Percentiles rank a stretch among this genome's conserved stretches.
These are phyloP conservation scores for Phyllosticta capitalensis DNA, from an alignment of 2,329 filamentous ascomycete genomes.

Conservation along the genomic window DNA sequence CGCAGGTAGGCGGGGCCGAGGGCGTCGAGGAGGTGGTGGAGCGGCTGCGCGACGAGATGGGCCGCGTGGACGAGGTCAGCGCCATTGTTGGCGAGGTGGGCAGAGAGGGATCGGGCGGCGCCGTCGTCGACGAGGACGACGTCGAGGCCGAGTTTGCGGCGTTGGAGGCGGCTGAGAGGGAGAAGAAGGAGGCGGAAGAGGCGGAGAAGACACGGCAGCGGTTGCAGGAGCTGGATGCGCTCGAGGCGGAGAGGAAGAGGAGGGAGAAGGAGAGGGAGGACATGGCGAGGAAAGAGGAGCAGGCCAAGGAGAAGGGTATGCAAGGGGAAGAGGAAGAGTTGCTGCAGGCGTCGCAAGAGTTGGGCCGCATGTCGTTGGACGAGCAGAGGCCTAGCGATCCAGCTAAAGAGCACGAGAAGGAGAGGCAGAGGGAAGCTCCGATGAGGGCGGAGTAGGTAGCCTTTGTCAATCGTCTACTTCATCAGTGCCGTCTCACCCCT, in stretches of 20 bases:
- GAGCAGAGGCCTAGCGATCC: background rate
- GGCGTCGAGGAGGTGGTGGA: slow-evolving; percentile 69
- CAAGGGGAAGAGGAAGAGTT: background rate
- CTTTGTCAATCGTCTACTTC: background rate
- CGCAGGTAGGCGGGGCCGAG: slow-evolving; percentile 66
- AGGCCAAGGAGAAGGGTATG: background rate
- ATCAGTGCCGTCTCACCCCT: no score
- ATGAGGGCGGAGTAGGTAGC: background rate
- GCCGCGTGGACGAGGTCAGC: slow-evolving; percentile 63
- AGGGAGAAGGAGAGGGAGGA: slow-evolving; percentile 1
- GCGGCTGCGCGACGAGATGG: slow-evolving; percentile 68
- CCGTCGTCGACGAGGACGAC: slow-evolving; percentile 63
- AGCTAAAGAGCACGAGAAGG: background rate
- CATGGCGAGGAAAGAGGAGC: background rate
- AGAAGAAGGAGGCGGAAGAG: slow-evolving; percentile 49
- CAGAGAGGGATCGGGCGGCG: slow-evolving; percentile 13
- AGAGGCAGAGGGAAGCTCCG: background rate
- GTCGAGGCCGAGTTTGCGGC: slow-evolving; percentile 80
- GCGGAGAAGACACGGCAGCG: slow-evolving; percentile 25
- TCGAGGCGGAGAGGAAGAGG: slow-evolving; percentile 20
- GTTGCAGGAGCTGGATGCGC: slow-evolving; percentile 36
- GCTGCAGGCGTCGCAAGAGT: slow-evolving; percentile 3
- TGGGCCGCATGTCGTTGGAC: slow-evolving; percentile 6
- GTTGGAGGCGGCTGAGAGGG: slow-evolving; percentile 60
- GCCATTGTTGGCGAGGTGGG: slow-evolving; percentile 59